Evolutionary conservation across 2,329 filamentous ascomycete genomes (phyloP).

Genomic region (Alternaria arborescens): DNA sequence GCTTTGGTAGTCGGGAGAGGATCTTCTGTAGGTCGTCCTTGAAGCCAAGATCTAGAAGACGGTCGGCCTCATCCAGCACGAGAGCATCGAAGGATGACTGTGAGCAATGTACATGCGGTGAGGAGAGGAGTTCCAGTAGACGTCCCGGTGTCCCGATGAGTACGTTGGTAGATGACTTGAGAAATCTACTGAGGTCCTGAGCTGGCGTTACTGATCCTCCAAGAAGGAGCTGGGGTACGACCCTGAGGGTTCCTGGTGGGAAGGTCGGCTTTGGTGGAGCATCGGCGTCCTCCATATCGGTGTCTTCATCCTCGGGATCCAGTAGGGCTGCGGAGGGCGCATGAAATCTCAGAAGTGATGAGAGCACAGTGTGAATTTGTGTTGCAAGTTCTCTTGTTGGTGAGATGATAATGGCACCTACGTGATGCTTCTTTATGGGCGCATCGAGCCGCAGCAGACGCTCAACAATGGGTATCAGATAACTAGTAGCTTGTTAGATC

Average conservation of each 20-base stretch:
- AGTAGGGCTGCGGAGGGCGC: slow-evolving; percentile 75
- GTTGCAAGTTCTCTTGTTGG: slow-evolving; percentile 91
- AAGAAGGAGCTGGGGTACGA: slow-evolving; percentile 82
- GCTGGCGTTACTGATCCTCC: slow-evolving; percentile 82
- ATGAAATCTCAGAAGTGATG: slow-evolving; percentile 83
- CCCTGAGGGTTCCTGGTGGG: slow-evolving; percentile 60
- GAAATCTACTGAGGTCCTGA: slow-evolving; percentile 85
- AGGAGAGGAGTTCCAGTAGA: slow-evolving; percentile 84
- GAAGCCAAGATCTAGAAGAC: slow-evolving; percentile 91
- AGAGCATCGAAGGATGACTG: slow-evolving; percentile 91
- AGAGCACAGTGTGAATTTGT: slow-evolving; percentile 85
- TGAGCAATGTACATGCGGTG: slow-evolving; percentile 85
- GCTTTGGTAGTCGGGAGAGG: slow-evolving; percentile 84
- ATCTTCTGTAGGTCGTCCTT: slow-evolving; percentile 90
- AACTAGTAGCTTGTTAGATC: slow-evolving; percentile 51
- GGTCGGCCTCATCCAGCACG: slow-evolving; percentile 93
- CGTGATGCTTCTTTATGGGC: slow-evolving; percentile 86
- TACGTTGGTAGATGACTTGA: slow-evolving; percentile 85
- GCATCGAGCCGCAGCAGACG: slow-evolving; percentile 81
- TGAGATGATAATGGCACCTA: slow-evolving; percentile 89
- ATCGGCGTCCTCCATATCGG: slow-evolving; percentile 52
- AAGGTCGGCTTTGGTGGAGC: slow-evolving; percentile 50
- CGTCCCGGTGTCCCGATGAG: slow-evolving; percentile 91
- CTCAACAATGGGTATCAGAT: slow-evolving; percentile 83
- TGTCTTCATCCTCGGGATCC: slow-evolving; percentile 60